Evolutionary conservation across 371 early-diverging fungal species (phyloP).

Genomic region (Catenaria anguillulae): DNA sequence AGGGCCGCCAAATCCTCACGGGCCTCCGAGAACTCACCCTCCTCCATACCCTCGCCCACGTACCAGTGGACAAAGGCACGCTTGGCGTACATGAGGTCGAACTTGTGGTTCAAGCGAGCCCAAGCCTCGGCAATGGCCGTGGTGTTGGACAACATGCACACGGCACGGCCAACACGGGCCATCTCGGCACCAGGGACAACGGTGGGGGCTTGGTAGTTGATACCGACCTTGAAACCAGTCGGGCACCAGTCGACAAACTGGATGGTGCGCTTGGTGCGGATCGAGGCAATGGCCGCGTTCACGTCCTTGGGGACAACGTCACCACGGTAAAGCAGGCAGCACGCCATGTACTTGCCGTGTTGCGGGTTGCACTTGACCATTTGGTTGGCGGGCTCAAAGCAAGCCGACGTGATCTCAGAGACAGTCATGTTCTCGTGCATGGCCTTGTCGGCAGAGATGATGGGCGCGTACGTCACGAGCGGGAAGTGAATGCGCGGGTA

Average conservation of each 20-base stretch:
- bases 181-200: constrained; percentile 85
- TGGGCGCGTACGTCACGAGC: constrained; percentile 85
- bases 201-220: constrained; percentile 80
- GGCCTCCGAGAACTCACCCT: constrained; percentile 99
- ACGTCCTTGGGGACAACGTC: constrained; percentile 78
- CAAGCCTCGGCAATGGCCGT: constrained; percentile 95
- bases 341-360: constrained; percentile 94
- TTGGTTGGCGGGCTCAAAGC: constrained; percentile 90
- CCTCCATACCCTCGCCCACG: constrained; percentile 94
- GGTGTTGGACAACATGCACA: constrained; percentile 91
- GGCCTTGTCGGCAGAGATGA: constrained; percentile 78
- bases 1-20: constrained; percentile 98
- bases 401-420: constrained; percentile 78
- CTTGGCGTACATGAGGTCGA: constrained; percentile 93
- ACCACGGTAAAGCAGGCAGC: constrained; percentile 89
- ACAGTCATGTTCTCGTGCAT: constrained; percentile 84
- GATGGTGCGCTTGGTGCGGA: constrained; percentile 80
- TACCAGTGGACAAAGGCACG: constrained; percentile 99
- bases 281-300: constrained; percentile 68
- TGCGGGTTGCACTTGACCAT: constrained; percentile 94
- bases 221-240: constrained; percentile 95
- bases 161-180: constrained; percentile 83
- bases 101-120: constrained; percentile 89
- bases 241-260: constrained; percentile 98
- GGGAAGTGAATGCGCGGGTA: constrained; percentile 97